Evolutionary conservation across 1,139 yeast genomes (phyloP), one percentile per base, ranked within the genome.

Genomic region (Candida neerlandica): DNA sequence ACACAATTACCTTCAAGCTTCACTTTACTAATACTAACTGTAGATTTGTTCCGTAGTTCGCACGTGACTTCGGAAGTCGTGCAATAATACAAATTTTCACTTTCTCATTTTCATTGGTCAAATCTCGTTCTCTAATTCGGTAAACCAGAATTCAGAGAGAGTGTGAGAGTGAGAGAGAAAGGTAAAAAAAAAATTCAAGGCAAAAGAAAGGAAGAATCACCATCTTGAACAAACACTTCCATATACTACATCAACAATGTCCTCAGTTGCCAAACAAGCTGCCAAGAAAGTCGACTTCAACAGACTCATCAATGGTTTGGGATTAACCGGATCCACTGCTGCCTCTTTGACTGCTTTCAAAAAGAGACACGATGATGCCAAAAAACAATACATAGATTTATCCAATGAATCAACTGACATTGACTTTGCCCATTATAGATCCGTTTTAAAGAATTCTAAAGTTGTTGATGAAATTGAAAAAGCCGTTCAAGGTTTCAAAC

Each of bases 301-400:
- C 69, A 85, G 86, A 77, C 85, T 94, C 67, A 82, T 89, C 67
- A 78, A 95, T 61, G 84, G 94, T 59, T 82, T 94, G 68, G 97
- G 97, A 54, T 82, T 94, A 70, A 85, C 96, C 55, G 99, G 99
- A 55, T 76, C 86, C 67, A 94, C 99, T 57, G 96, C 97, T 55
- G 70, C 89, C 51, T 84, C 96, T 43, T 80, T 94, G 69, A 82
- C 94, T 51, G 82, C 96, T 41, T 94, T 94, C 87, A 94, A 92
- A 80, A 94, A 95, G 88, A 89, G 99, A 82, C 87, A 90, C 74
- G 98, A 94, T 65, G 99, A 94, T 70, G 98, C 99, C 62, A 87
- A 91, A 78, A 87, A 90, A 77, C 82, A 82, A 66, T 76, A 88
- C 63, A 74, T 79, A 61, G 85, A 84, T 55, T 80, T 92, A 63